These are phyloP conservation scores for Exophiala sideris DNA, from an alignment of 2,329 filamentous ascomycete genomes.

Conservation along the genomic window DNA sequence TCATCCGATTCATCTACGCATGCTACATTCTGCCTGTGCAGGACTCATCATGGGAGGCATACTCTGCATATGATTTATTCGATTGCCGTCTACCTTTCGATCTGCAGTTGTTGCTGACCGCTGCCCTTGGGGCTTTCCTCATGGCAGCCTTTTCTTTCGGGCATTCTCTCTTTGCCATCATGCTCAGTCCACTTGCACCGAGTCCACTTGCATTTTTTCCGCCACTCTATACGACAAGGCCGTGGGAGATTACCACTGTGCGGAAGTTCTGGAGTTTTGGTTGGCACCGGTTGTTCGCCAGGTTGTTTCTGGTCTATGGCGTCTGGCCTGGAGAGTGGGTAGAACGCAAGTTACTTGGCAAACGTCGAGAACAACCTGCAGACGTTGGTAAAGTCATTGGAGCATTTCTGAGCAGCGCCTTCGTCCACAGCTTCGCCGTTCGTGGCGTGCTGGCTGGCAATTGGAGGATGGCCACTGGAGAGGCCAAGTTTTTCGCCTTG, in stretches of 20 bases:
- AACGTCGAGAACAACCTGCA: slow-evolving; percentile 34
- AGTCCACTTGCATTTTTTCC: slow-evolving; percentile 44
- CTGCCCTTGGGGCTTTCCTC: slow-evolving; percentile 41
- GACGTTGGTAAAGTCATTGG: slow-evolving; percentile 45
- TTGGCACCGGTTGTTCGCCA: slow-evolving; percentile 45
- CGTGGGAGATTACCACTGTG: slow-evolving; percentile 41
- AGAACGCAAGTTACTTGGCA: slow-evolving; percentile 39
- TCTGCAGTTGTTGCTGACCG: slow-evolving; percentile 38
- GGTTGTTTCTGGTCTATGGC: slow-evolving; percentile 45
- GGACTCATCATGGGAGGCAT: not conserved
- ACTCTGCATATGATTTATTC: slow-evolving; percentile 32
- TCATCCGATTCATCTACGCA: slow-evolving; percentile 36
- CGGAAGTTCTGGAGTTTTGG: slow-evolving; percentile 44
- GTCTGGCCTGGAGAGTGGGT: slow-evolving; percentile 46
- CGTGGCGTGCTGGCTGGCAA: slow-evolving; percentile 40
- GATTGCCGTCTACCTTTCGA: slow-evolving; percentile 33
- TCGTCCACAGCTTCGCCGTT: slow-evolving; percentile 43
- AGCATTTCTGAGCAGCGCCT: slow-evolving; percentile 40
- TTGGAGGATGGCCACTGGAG: slow-evolving; percentile 32
- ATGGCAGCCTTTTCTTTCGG: slow-evolving; percentile 44
- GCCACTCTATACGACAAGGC: slow-evolving; percentile 41
- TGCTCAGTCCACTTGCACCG: slow-evolving; percentile 39
- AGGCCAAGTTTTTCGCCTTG: slow-evolving; percentile 34
- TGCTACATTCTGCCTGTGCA: slow-evolving; percentile 10
- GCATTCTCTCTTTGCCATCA: slow-evolving; percentile 41